Conservation (phyloP, 306 rosid species). For the Cicer arietinum region DNA sequence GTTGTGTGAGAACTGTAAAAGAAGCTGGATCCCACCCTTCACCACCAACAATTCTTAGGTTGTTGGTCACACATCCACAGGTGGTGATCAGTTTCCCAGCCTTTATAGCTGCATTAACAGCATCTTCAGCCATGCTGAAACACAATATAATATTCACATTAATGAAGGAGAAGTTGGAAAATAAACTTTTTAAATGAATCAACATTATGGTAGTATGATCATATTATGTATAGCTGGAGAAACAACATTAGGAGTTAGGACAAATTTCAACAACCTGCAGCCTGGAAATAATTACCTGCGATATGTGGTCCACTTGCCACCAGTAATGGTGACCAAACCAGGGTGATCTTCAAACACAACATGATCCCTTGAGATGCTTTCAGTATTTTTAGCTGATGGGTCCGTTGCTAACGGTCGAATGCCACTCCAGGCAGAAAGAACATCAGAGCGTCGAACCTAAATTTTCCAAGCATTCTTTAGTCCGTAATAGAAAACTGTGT, state of each 20-base stretch:
- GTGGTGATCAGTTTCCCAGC: conserved; percentile 80
- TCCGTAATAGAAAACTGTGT: conserved; percentile 38
- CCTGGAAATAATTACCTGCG: conserved; percentile 70
- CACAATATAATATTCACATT: conserved; percentile 30
- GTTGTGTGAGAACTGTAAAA: conserved; percentile 91
- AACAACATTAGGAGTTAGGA: conserved; percentile 41
- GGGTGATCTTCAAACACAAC: conserved; percentile 96
- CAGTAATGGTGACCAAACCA: conserved; percentile 95
- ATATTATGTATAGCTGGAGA: conserved; percentile 35
- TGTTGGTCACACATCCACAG: conserved; percentile 67
- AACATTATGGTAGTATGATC: conserved; percentile 11
- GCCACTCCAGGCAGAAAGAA: conserved; percentile 99
- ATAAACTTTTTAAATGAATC: conserved; percentile 11
- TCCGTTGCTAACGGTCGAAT: conserved; percentile 93
- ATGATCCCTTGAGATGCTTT: conserved; percentile 96
- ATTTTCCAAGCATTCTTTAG: conserved; percentile 48
- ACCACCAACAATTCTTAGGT: conserved; percentile 76
- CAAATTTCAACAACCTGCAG: conserved; percentile 37
- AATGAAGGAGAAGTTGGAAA: conserved; percentile 23
- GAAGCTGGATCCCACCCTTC: conserved; percentile 93
- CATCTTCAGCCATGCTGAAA: conserved; percentile 99
- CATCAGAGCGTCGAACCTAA: conserved; percentile 91
- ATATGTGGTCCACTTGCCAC: conserved; percentile 99
- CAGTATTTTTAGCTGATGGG: conserved; percentile 87
- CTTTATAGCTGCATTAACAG: conserved; percentile 85